Percentiles rank a stretch among this genome's conserved stretches.
phyloP scores from a whole-genome alignment of 1,284 basidiomycete species.

The Puccinia horiana region DNA sequence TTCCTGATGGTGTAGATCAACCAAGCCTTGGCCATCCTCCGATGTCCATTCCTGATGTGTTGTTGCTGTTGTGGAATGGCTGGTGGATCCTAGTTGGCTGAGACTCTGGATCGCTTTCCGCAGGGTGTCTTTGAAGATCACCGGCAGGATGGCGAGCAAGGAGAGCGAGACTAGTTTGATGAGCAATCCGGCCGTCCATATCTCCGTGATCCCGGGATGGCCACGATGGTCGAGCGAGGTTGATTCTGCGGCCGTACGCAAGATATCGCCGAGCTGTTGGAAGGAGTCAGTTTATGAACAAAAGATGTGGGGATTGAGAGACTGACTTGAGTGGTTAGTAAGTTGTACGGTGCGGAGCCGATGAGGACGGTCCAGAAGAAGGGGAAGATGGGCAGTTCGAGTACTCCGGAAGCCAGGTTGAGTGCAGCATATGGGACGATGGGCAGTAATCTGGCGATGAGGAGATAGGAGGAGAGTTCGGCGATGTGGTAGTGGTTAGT shows the following conservation, averaged over 20 bases:
- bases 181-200: neutral
- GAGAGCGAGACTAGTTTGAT: slow-evolving; percentile 3
- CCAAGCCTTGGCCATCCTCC: neutral
- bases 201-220: neutral
- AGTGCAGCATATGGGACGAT: slow-evolving; percentile 48
- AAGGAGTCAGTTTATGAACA: neutral
- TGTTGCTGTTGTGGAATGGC: neutral
- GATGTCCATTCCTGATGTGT: neutral
- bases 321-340: slow-evolving; percentile 52
- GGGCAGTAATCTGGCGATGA: slow-evolving; percentile 43
- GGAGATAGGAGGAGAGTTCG: slow-evolving; percentile 53
- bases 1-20: neutral
- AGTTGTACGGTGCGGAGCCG: slow-evolving; percentile 57
- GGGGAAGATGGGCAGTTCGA: slow-evolving; percentile 54
- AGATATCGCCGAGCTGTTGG: neutral
- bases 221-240: neutral
- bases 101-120: neutral
- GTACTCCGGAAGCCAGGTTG: slow-evolving; percentile 55
- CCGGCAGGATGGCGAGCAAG: neutral
- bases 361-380: slow-evolving; percentile 57
- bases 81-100: neutral
- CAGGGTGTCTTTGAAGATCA: neutral
- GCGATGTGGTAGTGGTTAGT: slow-evolving; percentile 43
- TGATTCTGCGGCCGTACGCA: neutral
- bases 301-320: neutral